Evolutionary conservation across 2,329 filamentous ascomycete species (phyloP).

Genomic region (Xylariaceae sp.): DNA sequence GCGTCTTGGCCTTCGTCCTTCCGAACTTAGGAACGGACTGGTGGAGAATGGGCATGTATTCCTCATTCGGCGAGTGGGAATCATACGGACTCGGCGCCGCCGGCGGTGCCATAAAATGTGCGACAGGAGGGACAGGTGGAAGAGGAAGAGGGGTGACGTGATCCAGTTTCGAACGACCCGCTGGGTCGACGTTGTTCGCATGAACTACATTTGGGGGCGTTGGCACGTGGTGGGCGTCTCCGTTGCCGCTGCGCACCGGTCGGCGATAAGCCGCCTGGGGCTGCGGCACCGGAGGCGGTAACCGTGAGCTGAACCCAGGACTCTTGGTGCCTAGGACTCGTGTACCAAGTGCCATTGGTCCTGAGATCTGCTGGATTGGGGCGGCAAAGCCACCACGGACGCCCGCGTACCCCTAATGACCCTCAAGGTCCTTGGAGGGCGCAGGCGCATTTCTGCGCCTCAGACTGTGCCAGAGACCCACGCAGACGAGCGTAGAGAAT

Average conservation of each 20-base stretch:
- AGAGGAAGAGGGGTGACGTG: slow-evolving; percentile 1
- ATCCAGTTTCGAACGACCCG: slow-evolving; percentile 17
- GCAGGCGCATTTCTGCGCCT: slow-evolving; percentile 35
- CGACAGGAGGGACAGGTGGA: slow-evolving; percentile 4
- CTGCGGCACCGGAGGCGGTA: slow-evolving; percentile 22
- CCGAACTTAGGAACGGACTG: slow-evolving; percentile 19
- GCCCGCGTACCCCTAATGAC: slow-evolving; percentile 44
- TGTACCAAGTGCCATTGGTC: slow-evolving; percentile 26
- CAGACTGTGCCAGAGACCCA: slow-evolving; percentile 58
- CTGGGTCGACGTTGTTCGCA: slow-evolving; percentile 8
- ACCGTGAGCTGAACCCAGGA: slow-evolving; percentile 21
- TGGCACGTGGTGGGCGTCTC: slow-evolving; percentile 22
- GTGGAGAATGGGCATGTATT: slow-evolving; percentile 29
- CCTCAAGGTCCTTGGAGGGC: slow-evolving; percentile 45
- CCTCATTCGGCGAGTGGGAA: slow-evolving; percentile 21
- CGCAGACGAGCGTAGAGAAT: slow-evolving; percentile 53
- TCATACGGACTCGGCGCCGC: slow-evolving; percentile 9
- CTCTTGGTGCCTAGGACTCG: slow-evolving; percentile 17
- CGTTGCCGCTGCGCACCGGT: slow-evolving; percentile 22
- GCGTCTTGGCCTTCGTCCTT: slow-evolving; percentile 8
- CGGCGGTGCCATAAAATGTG: slow-evolving; percentile 2
- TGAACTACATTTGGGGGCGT: slow-evolving; percentile 21
- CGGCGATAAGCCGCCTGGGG: slow-evolving; percentile 27
- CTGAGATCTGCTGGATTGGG: slow-evolving; percentile 22
- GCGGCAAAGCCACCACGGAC: slow-evolving; percentile 29